Evolutionary conservation across 78 protist species (phyloP).

Genomic region (Dictyostelium brefeldianum): DNA sequence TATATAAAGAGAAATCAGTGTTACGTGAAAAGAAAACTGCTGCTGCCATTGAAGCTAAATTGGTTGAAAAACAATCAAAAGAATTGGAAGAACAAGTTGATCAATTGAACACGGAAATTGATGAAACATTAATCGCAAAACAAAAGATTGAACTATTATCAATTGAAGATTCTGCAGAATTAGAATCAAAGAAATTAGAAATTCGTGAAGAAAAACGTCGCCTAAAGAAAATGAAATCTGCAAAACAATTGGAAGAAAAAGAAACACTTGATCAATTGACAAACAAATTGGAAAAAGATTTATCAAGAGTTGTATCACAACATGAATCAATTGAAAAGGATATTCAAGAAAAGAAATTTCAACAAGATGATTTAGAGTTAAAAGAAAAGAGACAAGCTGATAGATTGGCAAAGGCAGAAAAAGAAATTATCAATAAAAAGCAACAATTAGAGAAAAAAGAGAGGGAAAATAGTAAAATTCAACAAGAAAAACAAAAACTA

Average conservation of each 20-base stretch:
- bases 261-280: background rate
- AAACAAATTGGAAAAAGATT: background rate
- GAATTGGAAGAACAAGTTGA: background rate
- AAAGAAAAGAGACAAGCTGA: conserved; percentile 45
- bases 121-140: background rate
- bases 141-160: background rate
- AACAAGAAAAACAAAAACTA: conserved; percentile 41
- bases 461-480: background rate
- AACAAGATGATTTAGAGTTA: conserved; percentile 12
- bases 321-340: conserved; percentile 38
- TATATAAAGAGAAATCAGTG: conserved; percentile 23
- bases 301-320: background rate
- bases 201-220: conserved; percentile 51
- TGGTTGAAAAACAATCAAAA: background rate
- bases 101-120: background rate
- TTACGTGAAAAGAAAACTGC: background rate
- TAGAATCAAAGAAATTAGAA: conserved; percentile 35
- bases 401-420: background rate
- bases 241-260: conserved; percentile 26
- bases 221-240: conserved; percentile 4
- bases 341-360: background rate
- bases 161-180: conserved; percentile 24
- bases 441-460: background rate
- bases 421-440: background rate
- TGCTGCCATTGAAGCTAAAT: background rate